Evolutionary conservation across 1,284 basidiomycete genomes (phyloP), one percentile per base, ranked within the genome.

Genomic region (Pyrrhoderma lamaoense): DNA sequence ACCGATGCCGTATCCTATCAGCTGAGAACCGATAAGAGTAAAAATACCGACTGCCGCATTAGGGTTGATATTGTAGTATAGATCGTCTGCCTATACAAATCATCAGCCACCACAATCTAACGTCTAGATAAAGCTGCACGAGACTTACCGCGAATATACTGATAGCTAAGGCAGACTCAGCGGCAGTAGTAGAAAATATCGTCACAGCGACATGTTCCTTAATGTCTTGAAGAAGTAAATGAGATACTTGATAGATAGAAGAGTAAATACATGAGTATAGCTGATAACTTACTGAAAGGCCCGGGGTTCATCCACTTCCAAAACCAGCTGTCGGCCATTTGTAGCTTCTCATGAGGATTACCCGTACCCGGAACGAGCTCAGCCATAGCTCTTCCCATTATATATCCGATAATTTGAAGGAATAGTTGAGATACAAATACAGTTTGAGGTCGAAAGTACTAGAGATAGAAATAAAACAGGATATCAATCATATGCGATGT

Each of bases 141-240:
- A 13, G 5, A 39, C 51, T 18, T 37, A 51, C 36, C 47, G 21
- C 47, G 51, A 58, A 45, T 35, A 45, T 47, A 40, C 65, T 70
- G 48, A 72, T 73, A 8, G 76, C 76, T 40, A 75, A 62, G 0
- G 77, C 76, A 2, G 72, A 71, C 3, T 66, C 64, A 2, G 72
- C 67, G 2, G 76, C 73, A 3, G 77, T 77, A n/a, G 74, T 70
- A 4, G 74, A 63, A 64, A 81, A 76, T 55, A 81, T 79, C n/a
- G 74, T 75, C 53, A 79, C 76, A 2, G 76, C 73, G 34, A 77
- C 75, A 60, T 81, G 77, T 60, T 82, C 79, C 65, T 77, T 77
- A 61, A 79, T 67, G 61, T 80, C 74, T 75, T 38, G n/a, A 35
- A 40, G 39, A 45, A 39, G 38, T 5, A 22, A 5, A 18, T n/a